A percentile compares a stretch with the other conserved stretches of the same genome.
Conservation (phyloP, 192 early-diverging fungal species). For the Mortierella antarctica region DNA sequence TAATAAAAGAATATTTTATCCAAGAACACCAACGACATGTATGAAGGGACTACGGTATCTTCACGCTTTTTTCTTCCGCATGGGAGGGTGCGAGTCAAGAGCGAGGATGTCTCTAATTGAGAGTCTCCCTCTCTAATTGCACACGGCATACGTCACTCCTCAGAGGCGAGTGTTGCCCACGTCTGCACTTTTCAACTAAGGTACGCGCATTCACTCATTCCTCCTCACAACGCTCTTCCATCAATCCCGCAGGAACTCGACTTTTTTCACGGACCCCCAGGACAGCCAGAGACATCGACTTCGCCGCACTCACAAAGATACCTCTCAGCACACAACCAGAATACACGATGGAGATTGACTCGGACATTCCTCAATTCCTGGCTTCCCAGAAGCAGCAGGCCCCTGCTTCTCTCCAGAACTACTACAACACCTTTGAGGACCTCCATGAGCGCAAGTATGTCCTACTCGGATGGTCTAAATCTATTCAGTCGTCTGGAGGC, state of each 20-base stretch:
- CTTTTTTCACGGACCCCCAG: neutral
- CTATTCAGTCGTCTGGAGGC: neutral
- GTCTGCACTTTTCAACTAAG: neutral
- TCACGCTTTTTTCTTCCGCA: too few species aligned
- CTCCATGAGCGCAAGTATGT: constrained; percentile 95
- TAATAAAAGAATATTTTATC: too few species aligned
- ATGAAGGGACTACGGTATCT: too few species aligned
- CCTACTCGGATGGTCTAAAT: too few species aligned
- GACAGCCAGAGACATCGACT: neutral
- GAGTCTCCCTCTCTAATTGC: constrained; percentile 7
- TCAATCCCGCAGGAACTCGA: neutral
- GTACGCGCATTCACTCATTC: constrained; percentile 10
- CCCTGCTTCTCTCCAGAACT: constrained; percentile 76
- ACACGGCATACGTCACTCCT: constrained; percentile 15
- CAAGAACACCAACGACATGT: too few species aligned
- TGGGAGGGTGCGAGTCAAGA: too few species aligned
- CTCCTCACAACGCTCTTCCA: neutral
- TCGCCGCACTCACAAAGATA: neutral
- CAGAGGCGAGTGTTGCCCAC: neutral
- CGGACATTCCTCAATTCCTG: constrained; percentile 80
- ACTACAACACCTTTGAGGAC: constrained; percentile 88
- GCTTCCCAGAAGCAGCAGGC: constrained; percentile 72
- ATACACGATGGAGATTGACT: constrained; percentile 76
- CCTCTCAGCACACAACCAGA: neutral
- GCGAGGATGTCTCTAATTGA: too few species aligned